phyloP scores from a whole-genome alignment of 495 filamentous ascomycete genomes.

The Penicillium silybi region DNA sequence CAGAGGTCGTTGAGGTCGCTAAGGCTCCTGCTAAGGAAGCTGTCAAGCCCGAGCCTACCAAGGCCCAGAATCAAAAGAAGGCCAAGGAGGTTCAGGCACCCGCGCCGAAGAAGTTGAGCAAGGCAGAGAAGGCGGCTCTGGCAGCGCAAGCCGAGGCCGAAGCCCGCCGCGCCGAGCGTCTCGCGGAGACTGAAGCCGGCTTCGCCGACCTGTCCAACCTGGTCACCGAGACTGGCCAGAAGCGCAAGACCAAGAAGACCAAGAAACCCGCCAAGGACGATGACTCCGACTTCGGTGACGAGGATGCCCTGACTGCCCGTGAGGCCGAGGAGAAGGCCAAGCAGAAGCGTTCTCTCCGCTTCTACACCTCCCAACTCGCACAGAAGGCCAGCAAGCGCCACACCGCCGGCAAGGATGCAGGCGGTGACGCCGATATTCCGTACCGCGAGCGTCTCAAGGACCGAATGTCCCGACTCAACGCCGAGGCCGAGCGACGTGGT shows the following conservation, averaged over 20 bases:
- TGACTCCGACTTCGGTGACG: slow-evolving; percentile 67
- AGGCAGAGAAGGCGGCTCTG: slow-evolving; percentile 47
- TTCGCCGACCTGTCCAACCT: slow-evolving; percentile 63
- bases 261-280: slow-evolving; percentile 33
- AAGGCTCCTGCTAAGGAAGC: slow-evolving; percentile 5
- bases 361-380: slow-evolving; percentile 94
- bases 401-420: slow-evolving; percentile 74
- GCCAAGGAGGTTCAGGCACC: slow-evolving; percentile 27
- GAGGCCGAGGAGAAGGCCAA: slow-evolving; percentile 78
- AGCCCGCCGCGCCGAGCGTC: slow-evolving; percentile 51
- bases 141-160: slow-evolving; percentile 50
- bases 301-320: slow-evolving; percentile 52
- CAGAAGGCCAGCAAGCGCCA: slow-evolving; percentile 86
- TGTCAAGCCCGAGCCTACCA: slow-evolving; percentile 8
- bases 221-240: slow-evolving; percentile 27
- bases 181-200: slow-evolving; percentile 60
- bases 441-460: slow-evolving; percentile 84
- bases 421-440: slow-evolving; percentile 89
- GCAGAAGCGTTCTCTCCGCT: slow-evolving; percentile 83
- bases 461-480: slow-evolving; percentile 76
- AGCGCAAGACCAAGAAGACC: slow-evolving; percentile 32
- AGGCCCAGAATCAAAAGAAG: slow-evolving; percentile 25
- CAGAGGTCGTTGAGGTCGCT: slow-evolving; percentile 18
- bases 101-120: slow-evolving; percentile 46
- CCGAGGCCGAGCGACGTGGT: slow-evolving; percentile 80